phyloP scores from a whole-genome alignment of 1,284 basidiomycete genomes.

The Tilletia setariae region DNA sequence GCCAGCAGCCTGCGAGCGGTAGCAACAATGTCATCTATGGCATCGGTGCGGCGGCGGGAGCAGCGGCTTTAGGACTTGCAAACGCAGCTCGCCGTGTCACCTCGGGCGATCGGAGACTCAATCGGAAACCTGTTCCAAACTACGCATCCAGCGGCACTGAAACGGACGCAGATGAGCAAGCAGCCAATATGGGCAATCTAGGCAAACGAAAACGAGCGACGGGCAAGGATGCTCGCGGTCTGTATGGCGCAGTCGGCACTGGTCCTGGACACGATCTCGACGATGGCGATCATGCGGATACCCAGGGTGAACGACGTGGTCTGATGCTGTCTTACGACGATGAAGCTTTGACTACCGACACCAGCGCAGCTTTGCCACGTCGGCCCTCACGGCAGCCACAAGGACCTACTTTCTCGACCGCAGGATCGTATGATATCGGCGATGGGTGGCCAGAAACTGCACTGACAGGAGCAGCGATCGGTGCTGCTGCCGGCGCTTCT shows the following conservation, averaged over 20 bases:
- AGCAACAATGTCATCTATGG: background rate
- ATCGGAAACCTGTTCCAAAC: background rate
- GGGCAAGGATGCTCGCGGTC: background rate
- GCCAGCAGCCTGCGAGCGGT: background rate
- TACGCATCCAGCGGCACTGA: background rate
- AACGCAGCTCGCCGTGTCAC: background rate
- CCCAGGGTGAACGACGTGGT: background rate
- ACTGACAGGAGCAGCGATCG: background rate
- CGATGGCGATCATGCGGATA: background rate
- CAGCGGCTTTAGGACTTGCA: background rate
- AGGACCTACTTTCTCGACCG: background rate
- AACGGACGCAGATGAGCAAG: background rate
- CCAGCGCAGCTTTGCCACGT: no score
- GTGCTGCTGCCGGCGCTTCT: background rate
- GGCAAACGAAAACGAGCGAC: slow-evolving; percentile 1
- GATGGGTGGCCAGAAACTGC: slow-evolving; percentile 6
- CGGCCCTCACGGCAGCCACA: no score
- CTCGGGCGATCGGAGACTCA: slow-evolving; percentile 2
- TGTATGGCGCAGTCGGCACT: background rate
- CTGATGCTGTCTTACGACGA: background rate
- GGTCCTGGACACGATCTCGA: background rate
- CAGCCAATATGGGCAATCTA: background rate
- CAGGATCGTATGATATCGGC: background rate
- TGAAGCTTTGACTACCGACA: background rate
- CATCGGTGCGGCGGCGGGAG: background rate